Evolutionary conservation across 306 rosid genomes (phyloP).

Genomic region (Phaseolus lunatus): DNA sequence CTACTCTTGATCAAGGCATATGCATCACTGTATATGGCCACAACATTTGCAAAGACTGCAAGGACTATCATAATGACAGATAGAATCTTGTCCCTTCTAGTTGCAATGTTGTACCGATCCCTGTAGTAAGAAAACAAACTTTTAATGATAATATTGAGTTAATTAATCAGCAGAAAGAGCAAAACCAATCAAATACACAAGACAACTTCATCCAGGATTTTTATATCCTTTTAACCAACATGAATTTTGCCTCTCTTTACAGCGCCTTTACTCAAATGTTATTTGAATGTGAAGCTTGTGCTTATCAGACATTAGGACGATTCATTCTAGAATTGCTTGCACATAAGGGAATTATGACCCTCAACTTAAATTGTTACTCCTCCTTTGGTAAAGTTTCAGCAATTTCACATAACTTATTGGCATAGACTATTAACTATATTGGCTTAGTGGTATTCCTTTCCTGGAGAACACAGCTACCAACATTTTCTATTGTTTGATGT

Average conservation of each 20-base stretch:
- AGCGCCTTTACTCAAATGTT: not conserved
- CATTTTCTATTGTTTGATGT: too few species aligned
- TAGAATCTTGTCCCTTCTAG: constrained; percentile 71
- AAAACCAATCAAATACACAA: not conserved
- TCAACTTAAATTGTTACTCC: too few species aligned
- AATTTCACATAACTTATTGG: too few species aligned
- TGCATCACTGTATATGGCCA: constrained; percentile 89
- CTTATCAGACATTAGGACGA: not conserved
- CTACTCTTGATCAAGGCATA: constrained; percentile 65
- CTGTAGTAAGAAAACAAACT: constrained; percentile 50
- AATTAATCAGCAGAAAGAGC: not conserved
- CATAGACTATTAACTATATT: too few species aligned
- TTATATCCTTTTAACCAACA: not conserved
- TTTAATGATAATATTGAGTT: constrained; percentile 18
- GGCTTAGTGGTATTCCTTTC: too few species aligned
- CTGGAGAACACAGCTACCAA: too few species aligned
- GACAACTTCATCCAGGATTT: not conserved
- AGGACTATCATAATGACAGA: constrained; percentile 73
- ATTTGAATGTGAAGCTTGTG: not conserved
- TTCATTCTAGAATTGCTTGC: too few species aligned
- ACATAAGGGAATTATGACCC: too few species aligned
- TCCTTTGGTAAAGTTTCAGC: too few species aligned
- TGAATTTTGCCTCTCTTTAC: not conserved
- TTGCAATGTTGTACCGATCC: constrained; percentile 75
- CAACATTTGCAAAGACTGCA: constrained; percentile 70